Base-by-base conservation (phyloP, 441 rosid genomes). In the Jatropha podagrica region DNA sequence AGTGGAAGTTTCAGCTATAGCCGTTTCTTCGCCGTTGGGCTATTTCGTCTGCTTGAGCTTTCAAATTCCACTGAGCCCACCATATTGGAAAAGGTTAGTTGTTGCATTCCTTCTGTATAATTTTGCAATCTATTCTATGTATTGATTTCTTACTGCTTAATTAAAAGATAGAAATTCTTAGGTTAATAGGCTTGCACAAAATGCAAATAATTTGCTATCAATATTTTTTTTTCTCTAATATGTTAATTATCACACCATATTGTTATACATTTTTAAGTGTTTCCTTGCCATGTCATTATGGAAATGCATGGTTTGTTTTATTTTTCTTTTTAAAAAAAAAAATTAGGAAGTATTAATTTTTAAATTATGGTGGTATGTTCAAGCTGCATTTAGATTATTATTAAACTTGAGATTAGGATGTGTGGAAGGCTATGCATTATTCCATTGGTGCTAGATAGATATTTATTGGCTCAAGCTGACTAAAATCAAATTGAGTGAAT, bases 1-100 rank as follows among this genome's bases (percentile, higher is more conserved):
- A 78, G 80, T 72, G 94, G 89, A 64, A 86, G 88, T 65, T 95
- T 93, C 85, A 92, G 93, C 86, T 95, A 95, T 83, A 93, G 98
- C 79, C 94, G 99, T 77, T 93, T 95, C 94, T 93, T 95, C 78
- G 99, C 97, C 8, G 84, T 93, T 73, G 99, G 99, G 17, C 83
- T 95, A 37, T 93, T 95, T 77, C 98, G 97, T 78, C 89, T 93
- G 81, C 97, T 93, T 41, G 99, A 95, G 89, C 89, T 93, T 78
- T 90, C 97, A 42, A 83, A 79, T 81, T 91, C 97, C 65, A 89
- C 95, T 65, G 98, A 95, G 67, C 97, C 99, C 4, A 81, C 90
- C 14, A 83, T 93, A 42, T 78, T 95, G 51, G 95, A 95, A 72
- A 93, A 92, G 97, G 98, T 93, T 41, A 59, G 74, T 52, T 75